Base-by-base conservation (phyloP, 306 rosid genomes). In the Adenanthera pavonina region DNA sequence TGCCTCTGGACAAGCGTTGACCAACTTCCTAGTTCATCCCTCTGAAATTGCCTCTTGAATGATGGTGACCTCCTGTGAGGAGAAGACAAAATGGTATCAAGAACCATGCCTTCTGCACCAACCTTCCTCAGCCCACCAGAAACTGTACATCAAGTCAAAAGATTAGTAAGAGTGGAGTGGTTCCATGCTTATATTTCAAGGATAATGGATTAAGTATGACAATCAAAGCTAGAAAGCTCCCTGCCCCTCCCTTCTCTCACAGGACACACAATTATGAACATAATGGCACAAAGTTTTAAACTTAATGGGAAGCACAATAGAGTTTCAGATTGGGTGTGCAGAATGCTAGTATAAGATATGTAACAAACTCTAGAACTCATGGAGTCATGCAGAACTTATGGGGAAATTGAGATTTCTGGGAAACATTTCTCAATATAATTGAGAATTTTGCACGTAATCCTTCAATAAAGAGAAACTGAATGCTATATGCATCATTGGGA, bases 1-100 rank as follows among this genome's bases (percentile, higher is more conserved):
- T 94, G 98, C 87, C 98, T 86, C 64, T 94, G 87, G 57, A 80
- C 46, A 40, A 94, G 95, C 14, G 91, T 80, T 1, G 97, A 87
- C 98, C 97, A 94, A 78, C 91, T 88, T 53, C 95, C 91, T 30
- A 92, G 80, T 82, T 89, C 97, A 84, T 92, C 92, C 84, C 82
- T 87, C 15, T 80, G 61, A 83, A 89, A 91, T 66, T 83, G 98
- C 79, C 68, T 92, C 85, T 87, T 84, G 87, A 92, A 85, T 72
- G 95, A 86, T 52, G 97, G 90, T 41, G 92, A 84, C 72, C 76
- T 90, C 82, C 90, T 53, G 7, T 83, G 90, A 78, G 97, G 97
- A 78, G 98, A 92, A 53, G 95, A 75, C 82, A 94, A 82, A 82
- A 94, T 91, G 85, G 86, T 57, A 49, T 94, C 98, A 1, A 92